Base-by-base conservation (phyloP, 805 yeast genomes). In the Candida ficus region DNA sequence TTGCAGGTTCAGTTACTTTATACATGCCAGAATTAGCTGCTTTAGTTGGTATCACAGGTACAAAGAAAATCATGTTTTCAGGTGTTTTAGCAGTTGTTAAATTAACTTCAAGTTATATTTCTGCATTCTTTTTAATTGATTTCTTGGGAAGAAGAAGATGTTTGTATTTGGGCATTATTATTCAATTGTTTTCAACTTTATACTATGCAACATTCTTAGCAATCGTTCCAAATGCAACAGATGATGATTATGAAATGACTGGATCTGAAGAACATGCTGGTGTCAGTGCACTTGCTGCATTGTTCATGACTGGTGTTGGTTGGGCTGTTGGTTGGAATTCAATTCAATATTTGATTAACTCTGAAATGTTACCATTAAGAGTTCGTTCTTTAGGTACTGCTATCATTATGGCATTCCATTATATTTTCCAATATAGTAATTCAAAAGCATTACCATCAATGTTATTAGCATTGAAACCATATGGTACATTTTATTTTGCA, bases 271-370 rank as follows among this genome's bases (percentile, higher is more conserved):
- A 45, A 18, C 47, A 50, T 5, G 77, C 77, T 3, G 63, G 73
- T 26, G 55, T 61, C 37, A 75, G 64, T 37, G 80, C 80, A 8
- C 54, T 76, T 48, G 77, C 78, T 1, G 67, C 75, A 35, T 50
- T 76, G 21, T 75, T 62, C 48, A 48, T 75, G 28, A 62, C 68
- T 25, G 81, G 81, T 48, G 62, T 67, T 18, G 80, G 79, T 28
- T 76, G 81, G 82, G 70, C 77, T 25, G 54, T 76, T 57, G 81
- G 81, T 28, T 76, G 74, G 70, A 76, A 76, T 57, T 62, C 76
- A 0, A 62, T 75, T 36, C 80, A 76, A 53, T 76, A 75, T 51
- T 62, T 76, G 47, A 58, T 76, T 48, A 75, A 74, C 43, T 66
- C 80, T 4, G 82, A 76, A 52, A 65, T 76, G 39, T 67, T 75